Conservation (phyloP, 2,329 filamentous ascomycete genomes). For the Colletotrichum eleusines region DNA sequence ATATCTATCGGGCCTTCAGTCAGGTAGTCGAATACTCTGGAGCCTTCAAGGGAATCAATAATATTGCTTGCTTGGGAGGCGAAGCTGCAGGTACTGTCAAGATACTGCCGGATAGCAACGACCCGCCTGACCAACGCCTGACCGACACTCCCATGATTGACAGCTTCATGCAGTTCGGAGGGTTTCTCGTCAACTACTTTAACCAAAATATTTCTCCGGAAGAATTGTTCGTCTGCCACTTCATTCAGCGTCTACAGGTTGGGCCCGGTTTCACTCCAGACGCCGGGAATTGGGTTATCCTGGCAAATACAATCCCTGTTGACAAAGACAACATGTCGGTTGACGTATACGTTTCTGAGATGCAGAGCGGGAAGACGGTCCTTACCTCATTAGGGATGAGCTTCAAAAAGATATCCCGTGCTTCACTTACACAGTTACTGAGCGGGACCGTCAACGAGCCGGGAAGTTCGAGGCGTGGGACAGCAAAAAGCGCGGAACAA, state of each 20-base stretch:
- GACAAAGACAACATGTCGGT: constrained; percentile 9
- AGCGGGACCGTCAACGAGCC: background rate
- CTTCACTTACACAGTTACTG: background rate
- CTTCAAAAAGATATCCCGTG: constrained; percentile 4
- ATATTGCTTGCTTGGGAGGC: background rate
- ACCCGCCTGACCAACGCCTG: constrained; percentile 8
- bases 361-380: constrained; percentile 1
- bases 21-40: constrained; percentile 15
- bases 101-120: background rate
- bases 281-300: constrained; percentile 5
- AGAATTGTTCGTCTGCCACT: constrained; percentile 10
- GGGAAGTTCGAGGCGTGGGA: rapidly evolving
- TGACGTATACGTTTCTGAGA: constrained; percentile 16
- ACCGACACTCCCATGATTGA: constrained; percentile 22
- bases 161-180: constrained; percentile 40
- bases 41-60: constrained; percentile 7
- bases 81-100: constrained; percentile 9
- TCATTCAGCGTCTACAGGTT: constrained; percentile 1
- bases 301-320: background rate
- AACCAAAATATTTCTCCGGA: background rate
- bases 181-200: constrained; percentile 42
- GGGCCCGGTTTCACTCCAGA: constrained; percentile 15
- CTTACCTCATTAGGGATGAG: constrained; percentile 13
- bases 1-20: constrained; percentile 14
- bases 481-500: rapidly evolving